Conservation (phyloP, 371 early-diverging fungal species). For the Umbelopsis sp. region DNA sequence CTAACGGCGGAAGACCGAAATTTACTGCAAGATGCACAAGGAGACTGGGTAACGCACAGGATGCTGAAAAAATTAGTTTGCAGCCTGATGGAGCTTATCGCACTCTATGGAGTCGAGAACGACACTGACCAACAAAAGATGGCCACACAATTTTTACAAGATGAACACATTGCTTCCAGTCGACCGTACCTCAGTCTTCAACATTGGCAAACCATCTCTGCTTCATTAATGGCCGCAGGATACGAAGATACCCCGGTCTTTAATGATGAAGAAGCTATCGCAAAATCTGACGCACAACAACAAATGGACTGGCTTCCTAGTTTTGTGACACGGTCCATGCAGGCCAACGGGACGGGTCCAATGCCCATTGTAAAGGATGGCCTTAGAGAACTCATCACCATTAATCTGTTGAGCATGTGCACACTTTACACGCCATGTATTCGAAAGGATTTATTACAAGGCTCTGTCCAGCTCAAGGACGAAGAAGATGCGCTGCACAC, state of each 20-base stretch:
- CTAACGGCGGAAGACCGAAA: slow-evolving; percentile 27
- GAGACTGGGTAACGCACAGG: slow-evolving; percentile 35
- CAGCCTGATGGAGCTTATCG: slow-evolving; percentile 3
- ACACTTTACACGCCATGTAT: background rate
- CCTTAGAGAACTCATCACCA: background rate
- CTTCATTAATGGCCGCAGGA: background rate
- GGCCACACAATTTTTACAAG: background rate
- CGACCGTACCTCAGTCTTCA: background rate
- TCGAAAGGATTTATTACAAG: slow-evolving; percentile 4
- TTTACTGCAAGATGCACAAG: slow-evolving; percentile 44
- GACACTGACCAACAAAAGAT: background rate
- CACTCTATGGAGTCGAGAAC: background rate
- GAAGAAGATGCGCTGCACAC: background rate
- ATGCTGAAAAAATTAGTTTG: slow-evolving; percentile 9
- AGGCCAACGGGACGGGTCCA: slow-evolving; percentile 14
- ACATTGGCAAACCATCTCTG: background rate
- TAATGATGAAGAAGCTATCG: slow-evolving; percentile 10
- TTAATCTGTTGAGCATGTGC: background rate
- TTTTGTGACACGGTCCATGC: slow-evolving; percentile 17
- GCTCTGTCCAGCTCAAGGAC: background rate
- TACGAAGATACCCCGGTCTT: background rate
- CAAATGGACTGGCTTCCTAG: slow-evolving; percentile 16
- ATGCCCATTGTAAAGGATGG: background rate
- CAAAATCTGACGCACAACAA: slow-evolving; percentile 2
- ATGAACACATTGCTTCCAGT: background rate